Evolutionary conservation across 2,329 filamentous ascomycete species (phyloP), one percentile per base, ranked within the genome.

Genomic region (Ceratocystis cacaofunesta): DNA sequence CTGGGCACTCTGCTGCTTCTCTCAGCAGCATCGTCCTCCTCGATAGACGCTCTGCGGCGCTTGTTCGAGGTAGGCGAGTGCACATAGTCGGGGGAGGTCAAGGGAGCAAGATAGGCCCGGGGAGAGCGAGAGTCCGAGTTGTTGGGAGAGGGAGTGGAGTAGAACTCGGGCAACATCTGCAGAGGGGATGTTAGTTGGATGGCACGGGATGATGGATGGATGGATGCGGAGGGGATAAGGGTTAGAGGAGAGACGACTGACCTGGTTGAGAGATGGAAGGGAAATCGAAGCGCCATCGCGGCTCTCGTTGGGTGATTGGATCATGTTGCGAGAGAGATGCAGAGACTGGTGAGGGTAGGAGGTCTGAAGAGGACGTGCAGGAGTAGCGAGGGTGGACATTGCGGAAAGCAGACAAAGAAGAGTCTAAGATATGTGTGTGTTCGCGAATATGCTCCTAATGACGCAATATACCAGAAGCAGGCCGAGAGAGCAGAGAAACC

Each of bases 191-290:
- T 64, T 64, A 64, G 41, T 28, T 28, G 28, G 28, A 28, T 1
- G 22, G 48, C 25, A 30, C 17, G 32, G 15, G 48, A n/a, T 28
- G 3, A 3, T 28, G 28, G 28, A 28, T 1, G 22, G 48, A 10
- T 4, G 48, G n/a, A 28, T 5, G 5, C 28, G 30, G 1, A 6
- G n/a, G 12, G 7, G 5, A 19, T 1, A 48, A 19, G 15, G 22
- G 8, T 5, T 2, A 6, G 19, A 3, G 25, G 3, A 15, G 22
- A 17, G 22, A 22, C 28, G 6, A 62, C 71, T 65, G 77, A 82
- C 80, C 78, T 81, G 78, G 69, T 78, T 76, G 62, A 83, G 81
- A 1, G 81, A 79, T 22, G 81, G 81, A 25, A 83, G 74, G 44
- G 76, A 75, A 36, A 80, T 71, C 66, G 73, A 72, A 72, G 72